Evolutionary conservation across 345 rosid species (phyloP).

Genomic region (Arabis hirsuta): DNA sequence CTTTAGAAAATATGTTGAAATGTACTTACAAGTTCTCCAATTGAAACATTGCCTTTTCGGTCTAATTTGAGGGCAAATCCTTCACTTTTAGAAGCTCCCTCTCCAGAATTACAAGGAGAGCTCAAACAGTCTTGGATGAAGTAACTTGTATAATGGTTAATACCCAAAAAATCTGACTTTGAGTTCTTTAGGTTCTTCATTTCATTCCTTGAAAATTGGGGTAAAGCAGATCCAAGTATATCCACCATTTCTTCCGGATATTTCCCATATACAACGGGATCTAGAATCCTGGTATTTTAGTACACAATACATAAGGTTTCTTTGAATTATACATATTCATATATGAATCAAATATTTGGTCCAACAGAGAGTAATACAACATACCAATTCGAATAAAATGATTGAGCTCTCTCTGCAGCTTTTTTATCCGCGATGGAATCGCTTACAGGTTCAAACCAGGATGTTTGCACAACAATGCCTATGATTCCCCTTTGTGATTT

Average conservation of each 20-base stretch:
- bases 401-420: slow-evolving; percentile 69
- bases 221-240: slow-evolving; percentile 58
- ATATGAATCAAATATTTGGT: background rate
- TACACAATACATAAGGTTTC: background rate
- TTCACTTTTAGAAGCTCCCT: slow-evolving; percentile 57
- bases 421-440: slow-evolving; percentile 53
- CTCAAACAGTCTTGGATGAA: slow-evolving; percentile 62
- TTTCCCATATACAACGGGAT: slow-evolving; percentile 60
- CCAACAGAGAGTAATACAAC: background rate
- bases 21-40: slow-evolving; percentile 63
- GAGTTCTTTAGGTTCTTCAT: slow-evolving; percentile 43
- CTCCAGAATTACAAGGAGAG: slow-evolving; percentile 55
- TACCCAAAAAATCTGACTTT: slow-evolving; percentile 65
- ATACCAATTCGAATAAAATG: slow-evolving; percentile 72
- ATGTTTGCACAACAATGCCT: slow-evolving; percentile 65
- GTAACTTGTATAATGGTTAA: slow-evolving; percentile 73
- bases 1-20: background rate
- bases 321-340: background rate
- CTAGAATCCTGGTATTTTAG: slow-evolving; percentile 56
- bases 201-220: slow-evolving; percentile 55
- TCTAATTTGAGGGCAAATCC: slow-evolving; percentile 49
- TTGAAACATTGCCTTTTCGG: slow-evolving; percentile 48
- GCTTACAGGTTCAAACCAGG: slow-evolving; percentile 73
- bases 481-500: slow-evolving; percentile 60
- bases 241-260: slow-evolving; percentile 68